A percentile compares a stretch with the other conserved stretches of the same genome.
Evolutionary conservation across 345 rosid genomes (phyloP).

Genomic region (Eucalyptus pauciflora): DNA sequence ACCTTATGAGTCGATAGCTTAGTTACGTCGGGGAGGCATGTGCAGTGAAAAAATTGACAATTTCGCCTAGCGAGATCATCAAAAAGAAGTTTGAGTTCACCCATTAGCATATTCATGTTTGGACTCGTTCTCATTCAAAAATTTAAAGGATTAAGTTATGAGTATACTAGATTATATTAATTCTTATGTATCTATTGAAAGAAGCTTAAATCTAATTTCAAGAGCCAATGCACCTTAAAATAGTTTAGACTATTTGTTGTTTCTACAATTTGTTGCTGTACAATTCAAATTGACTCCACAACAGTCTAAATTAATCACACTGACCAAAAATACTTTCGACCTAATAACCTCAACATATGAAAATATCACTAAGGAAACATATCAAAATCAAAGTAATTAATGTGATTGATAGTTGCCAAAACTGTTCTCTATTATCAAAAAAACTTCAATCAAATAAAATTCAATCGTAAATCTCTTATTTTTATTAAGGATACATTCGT

Average conservation of each 20-base stretch:
- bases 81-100: not conserved
- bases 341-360: not conserved
- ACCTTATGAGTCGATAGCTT: not conserved
- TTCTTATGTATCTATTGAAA: not conserved
- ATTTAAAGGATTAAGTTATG: not conserved
- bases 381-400: not conserved
- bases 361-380: not conserved
- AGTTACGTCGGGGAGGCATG: not conserved
- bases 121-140: accelerated
- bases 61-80: not conserved
- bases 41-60: not conserved
- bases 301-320: not conserved
- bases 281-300: not conserved
- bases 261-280: not conserved
- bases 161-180: not conserved
- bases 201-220: not conserved
- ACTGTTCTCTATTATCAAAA: accelerated
- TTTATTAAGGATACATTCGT: accelerated
- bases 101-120: not conserved
- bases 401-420: not conserved
- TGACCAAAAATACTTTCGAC: not conserved
- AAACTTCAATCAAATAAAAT: not conserved
- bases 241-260: not conserved
- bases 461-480: not conserved
- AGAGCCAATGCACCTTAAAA: not conserved